Base-by-base conservation (phyloP, 768 basidiomycete genomes). In the Kwoniella bestiolae region DNA sequence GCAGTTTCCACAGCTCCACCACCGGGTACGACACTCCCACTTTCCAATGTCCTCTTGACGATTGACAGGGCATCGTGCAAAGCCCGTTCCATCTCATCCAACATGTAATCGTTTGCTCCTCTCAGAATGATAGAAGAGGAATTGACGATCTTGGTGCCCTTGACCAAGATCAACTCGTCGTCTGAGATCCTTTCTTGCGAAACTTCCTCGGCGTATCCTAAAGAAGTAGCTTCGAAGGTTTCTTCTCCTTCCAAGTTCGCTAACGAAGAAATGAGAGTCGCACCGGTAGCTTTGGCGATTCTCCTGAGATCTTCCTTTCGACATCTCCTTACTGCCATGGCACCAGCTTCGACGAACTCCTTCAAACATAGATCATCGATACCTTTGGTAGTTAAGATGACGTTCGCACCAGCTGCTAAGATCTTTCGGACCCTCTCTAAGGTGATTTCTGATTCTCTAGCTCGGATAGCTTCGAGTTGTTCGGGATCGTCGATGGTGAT, bases 61-160 rank as follows among this genome's bases (percentile, higher is more conserved):
- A 96, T 86, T 29, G 91, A 95, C 68, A 98, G 82, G 1, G 91
- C 91, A 80, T 99, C 96, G 79, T 99, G 95, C 72, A 98, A 81
- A 0, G 92, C 90, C 52, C 96, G 85, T 83, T 99, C 96, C 96
- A 98, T 99, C 85, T 99, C 96, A 80, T 99, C 96, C 73, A 98
- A 83, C 91, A 97, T 94, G 81, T 95, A 97, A 82, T 99, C 96
- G 81, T 98, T 99, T 29, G 96, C 96, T 49, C 96, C 96, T 60
- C 96, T 87, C 64, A 99, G 85, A 63, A 99, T 87, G 75, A 99
- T 91, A 21, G 94, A 96, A 14, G 90, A 85, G 25, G 93, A 94
- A 83, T 83, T 94, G 78, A 98, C 94, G 45, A 93, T 90, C 83
- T 95, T 98, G 55, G 94, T 98, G 2, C 96, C 96, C 84, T 97